Base-by-base conservation (phyloP, 1,284 basidiomycete genomes). In the Porogramme epimiltina region DNA sequence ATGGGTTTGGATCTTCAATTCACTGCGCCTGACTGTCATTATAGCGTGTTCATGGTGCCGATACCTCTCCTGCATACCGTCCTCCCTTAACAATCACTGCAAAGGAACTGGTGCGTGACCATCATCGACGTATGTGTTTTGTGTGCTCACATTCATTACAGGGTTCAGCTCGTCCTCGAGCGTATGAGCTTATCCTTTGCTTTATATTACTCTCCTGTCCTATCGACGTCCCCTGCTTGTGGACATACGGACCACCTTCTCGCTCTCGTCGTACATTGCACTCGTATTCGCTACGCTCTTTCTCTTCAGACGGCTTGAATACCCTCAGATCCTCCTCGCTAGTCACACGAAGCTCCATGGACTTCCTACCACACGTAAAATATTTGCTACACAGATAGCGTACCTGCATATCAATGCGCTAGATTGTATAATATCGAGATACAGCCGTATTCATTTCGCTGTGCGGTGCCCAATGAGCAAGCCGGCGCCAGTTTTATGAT, bases 11-110 rank as follows among this genome's bases (percentile, higher is more conserved):
- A n/a, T 6, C 31, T 33, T 28, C 34, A 8, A 24, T n/a, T 16
- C 34, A 20, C 16, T 31, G 44, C 22, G 43, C 51, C 34, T 58
- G 33, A 55, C 46, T 47, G 24, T 46, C 44, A 38, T 45, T 48
- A 46, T 54, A 81, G 92, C 93, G 19, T 98, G 95, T 68, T 78
- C 84, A 43, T 92, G 95, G 71, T 98, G 96, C 66, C 82, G 93
- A 47, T 96, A 93, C 70, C 70, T 96, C 3, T 93, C 89, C 1
- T 96, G 94, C 62, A 85, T 93, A 66, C 93, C 94, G 1, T 88
- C 86, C 3, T 71, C 74, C 34, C 72, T 82, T 2, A 95, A 95
- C 64, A 84, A 91, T 61, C 74, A 87, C 55, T 95, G 92, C 64
- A 73, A 87, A 74, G 93, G 91, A n/a, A 37, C 34, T 5, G 34